Evolutionary conservation across 2,329 filamentous ascomycete species (phyloP).

Genomic region (Nemania abortiva): DNA sequence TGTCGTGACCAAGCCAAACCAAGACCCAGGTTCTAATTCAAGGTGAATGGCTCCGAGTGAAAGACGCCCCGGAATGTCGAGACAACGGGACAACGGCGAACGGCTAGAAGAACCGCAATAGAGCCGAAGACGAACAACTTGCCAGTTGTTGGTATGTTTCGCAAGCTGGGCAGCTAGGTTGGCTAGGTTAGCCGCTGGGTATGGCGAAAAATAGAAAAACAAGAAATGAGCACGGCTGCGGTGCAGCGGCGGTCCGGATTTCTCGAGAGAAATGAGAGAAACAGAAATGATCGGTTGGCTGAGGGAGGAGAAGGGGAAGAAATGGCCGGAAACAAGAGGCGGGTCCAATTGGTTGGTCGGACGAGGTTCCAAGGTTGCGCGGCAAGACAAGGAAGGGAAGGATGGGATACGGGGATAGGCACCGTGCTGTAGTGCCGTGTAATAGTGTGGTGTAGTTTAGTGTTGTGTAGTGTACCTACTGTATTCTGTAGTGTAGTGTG

Average conservation of each 20-base stretch:
- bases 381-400: slow-evolving; percentile 14
- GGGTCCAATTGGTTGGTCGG: slow-evolving; percentile 31
- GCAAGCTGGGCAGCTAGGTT: background rate
- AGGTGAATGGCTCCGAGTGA: slow-evolving; percentile 16
- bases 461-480: background rate
- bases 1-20: slow-evolving; percentile 35
- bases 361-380: slow-evolving; percentile 20
- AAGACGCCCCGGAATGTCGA: slow-evolving; percentile 17
- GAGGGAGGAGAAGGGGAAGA: slow-evolving; percentile 30
- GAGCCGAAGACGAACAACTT: slow-evolving; percentile 1
- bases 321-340: slow-evolving; percentile 24
- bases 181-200: background rate
- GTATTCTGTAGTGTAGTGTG: too few relatives aligned
- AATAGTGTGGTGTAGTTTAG: background rate
- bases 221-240: slow-evolving; percentile 28
- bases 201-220: background rate
- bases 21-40: slow-evolving; percentile 18
- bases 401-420: slow-evolving; percentile 13
- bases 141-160: slow-evolving; percentile 1
- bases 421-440: background rate
- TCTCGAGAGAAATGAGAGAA: slow-evolving; percentile 29
- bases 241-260: slow-evolving; percentile 29
- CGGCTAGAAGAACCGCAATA: slow-evolving; percentile 12
- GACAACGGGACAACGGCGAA: slow-evolving; percentile 19
- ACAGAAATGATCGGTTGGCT: slow-evolving; percentile 15